Base-by-base conservation (phyloP, 139 green algal species). In the Spirogloea muscicola region DNA sequence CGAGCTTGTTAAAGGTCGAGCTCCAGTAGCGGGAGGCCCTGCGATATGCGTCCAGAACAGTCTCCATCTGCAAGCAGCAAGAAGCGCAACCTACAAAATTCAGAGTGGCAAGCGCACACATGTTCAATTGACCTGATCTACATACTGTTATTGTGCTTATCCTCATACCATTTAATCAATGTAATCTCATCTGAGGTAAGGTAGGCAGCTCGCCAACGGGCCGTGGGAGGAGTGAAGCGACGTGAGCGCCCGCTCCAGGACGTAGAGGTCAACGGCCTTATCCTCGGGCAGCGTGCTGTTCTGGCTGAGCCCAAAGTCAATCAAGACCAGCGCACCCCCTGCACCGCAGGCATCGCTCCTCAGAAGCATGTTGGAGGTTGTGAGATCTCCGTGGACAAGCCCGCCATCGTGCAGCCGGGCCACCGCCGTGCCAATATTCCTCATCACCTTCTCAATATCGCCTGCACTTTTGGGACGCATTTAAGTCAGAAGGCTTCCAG, bases 381-480 rank as follows among this genome's bases (percentile, higher is more conserved):
- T 93, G n/a, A 97, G 84, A 82, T 96, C 88, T 39, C 93, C 91
- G 69, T 96, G 92, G 27, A 96, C 83, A 58, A 96, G 59, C 31
- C 87, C 87, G 13, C 89, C 92, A 80, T 97, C 93, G 66, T 97
- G 92, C 64, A 97, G 41, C 38, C 49, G 62, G 0, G 93, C 91
- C 21, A 97, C 58, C 3, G 67, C 36, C 4, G 40, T 34, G 1
- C 92, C 92, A 6, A 97, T 85, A 33, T 79, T 60, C 2, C 41
- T 16, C 62, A 90, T 55, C 36, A 94, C 27, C 31, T 1, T 34
- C 5, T 84, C 34, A 18, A 84, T 49, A 65, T 18, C 13, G 13
- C 16, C 57, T 36, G 16, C 13, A 52, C 44, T 52, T 13, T 52
- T 52, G 13, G 16, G 44, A 13, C 44, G 16, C 44, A 52, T 52